Evolutionary conservation across 2,329 filamentous ascomycete genomes (phyloP).

Genomic region (Pleomassaria siparia): DNA sequence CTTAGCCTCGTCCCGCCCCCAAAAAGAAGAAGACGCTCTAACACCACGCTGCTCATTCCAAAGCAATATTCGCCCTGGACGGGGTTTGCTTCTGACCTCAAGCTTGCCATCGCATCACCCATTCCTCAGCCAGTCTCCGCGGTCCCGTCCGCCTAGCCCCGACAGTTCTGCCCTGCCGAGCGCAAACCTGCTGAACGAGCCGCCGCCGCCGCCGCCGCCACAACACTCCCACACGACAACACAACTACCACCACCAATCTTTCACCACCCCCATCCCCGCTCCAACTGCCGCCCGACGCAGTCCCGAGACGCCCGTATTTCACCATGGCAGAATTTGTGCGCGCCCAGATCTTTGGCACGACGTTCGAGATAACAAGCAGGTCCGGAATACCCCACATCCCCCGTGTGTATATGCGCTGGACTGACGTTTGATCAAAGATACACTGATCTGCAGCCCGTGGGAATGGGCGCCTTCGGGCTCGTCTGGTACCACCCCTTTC

Average conservation of each 20-base stretch:
- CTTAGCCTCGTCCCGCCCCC: constrained; percentile 10
- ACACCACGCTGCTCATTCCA: constrained; percentile 2
- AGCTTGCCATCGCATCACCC: not conserved
- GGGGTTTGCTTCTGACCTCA: not conserved
- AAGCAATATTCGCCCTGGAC: constrained; percentile 3
- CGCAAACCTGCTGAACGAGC: constrained; percentile 24
- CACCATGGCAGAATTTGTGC: constrained; percentile 98
- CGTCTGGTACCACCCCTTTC: constrained; percentile 70
- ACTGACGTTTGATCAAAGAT: constrained; percentile 59
- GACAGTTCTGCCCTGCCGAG: not conserved
- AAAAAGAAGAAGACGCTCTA: not conserved
- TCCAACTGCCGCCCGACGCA: constrained; percentile 27
- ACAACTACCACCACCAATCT: constrained; percentile 10
- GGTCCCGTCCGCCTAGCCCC: not conserved
- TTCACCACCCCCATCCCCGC: constrained; percentile 13
- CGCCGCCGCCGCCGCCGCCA: too few relatives aligned
- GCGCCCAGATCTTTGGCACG: constrained; percentile 98
- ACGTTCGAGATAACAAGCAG: constrained; percentile 99
- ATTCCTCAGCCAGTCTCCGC: not conserved
- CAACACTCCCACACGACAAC: constrained; percentile 16
- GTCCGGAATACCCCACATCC: constrained; percentile 54
- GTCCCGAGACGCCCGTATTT: constrained; percentile 12
- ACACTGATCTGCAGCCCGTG: constrained; percentile 96
- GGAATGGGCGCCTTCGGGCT: constrained; percentile 99
- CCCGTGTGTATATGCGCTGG: constrained; percentile 13